Conservation (phyloP, 768 basidiomycete species). For the Leccinum disarticulatum region DNA sequence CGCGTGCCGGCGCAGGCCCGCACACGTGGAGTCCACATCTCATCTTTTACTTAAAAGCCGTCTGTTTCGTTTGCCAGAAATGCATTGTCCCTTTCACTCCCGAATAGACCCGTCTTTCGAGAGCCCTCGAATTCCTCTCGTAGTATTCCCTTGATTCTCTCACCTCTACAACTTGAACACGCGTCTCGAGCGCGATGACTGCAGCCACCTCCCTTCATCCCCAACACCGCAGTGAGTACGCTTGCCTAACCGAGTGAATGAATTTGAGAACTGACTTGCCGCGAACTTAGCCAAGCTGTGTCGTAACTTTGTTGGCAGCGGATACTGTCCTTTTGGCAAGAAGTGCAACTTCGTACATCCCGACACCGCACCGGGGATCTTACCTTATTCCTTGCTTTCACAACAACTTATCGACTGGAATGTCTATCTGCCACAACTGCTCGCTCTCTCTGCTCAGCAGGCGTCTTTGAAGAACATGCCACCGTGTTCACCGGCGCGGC, state of each 20-base stretch:
- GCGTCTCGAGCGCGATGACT: slow-evolving; percentile 10
- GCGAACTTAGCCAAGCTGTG: slow-evolving; percentile 37
- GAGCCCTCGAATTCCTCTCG: not conserved
- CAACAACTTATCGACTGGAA: slow-evolving; percentile 20
- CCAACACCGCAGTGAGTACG: slow-evolving; percentile 34
- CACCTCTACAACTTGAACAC: not conserved
- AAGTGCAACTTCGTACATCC: slow-evolving; percentile 42
- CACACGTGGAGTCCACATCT: slow-evolving; percentile 34
- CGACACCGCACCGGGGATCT: not conserved
- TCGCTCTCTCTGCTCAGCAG: slow-evolving; percentile 12
- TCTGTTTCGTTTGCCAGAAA: slow-evolving; percentile 21
- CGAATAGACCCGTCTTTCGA: slow-evolving; percentile 1
- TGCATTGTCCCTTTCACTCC: slow-evolving; percentile 14
- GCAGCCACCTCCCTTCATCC: slow-evolving; percentile 17
- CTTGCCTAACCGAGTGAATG: not conserved
- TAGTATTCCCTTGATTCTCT: not conserved
- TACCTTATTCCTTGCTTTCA: slow-evolving; percentile 18
- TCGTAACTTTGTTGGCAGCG: slow-evolving; percentile 32
- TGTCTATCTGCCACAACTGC: slow-evolving; percentile 15
- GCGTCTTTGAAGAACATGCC: not conserved
- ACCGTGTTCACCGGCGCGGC: slow-evolving; percentile 3
- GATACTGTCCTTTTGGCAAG: slow-evolving; percentile 38
- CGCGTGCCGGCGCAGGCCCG: slow-evolving; percentile 20
- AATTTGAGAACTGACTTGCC: slow-evolving; percentile 1
- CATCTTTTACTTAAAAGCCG: slow-evolving; percentile 29